These are phyloP conservation scores for Rhizomucor pusillus DNA, from an alignment of 371 early-diverging fungal genomes.

Conservation along the genomic window DNA sequence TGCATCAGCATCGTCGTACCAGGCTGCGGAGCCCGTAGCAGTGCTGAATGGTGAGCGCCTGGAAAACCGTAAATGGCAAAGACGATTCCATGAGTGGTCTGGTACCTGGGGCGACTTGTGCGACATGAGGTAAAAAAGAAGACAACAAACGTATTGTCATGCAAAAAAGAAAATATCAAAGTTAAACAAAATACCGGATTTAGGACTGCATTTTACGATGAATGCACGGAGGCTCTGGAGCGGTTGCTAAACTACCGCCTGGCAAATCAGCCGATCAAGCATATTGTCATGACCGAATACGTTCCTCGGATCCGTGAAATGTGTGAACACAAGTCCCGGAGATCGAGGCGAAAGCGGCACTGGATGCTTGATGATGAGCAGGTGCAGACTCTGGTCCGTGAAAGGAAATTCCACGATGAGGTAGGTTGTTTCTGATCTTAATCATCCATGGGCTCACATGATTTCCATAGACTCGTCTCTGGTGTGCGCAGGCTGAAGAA, in stretches of 20 bases:
- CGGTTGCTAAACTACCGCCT: slow-evolving; percentile 4
- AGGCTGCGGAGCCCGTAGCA: background rate
- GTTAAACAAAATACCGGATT: background rate
- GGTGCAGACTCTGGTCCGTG: background rate
- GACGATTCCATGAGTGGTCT: background rate
- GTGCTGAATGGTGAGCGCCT: background rate
- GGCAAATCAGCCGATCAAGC: background rate
- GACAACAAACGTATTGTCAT: background rate
- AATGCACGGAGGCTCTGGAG: background rate
- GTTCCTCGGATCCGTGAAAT: slow-evolving; percentile 9
- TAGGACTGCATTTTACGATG: background rate
- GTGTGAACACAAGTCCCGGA: slow-evolving; percentile 5
- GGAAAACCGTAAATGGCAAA: background rate
- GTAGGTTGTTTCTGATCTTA: background rate
- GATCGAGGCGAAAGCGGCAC: slow-evolving; percentile 5
- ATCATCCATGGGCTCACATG: background rate
- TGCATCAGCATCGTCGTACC: too few species aligned
- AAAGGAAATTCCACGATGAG: background rate
- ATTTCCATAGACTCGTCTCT: background rate
- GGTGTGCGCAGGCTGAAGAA: background rate
- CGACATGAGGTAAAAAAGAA: background rate
- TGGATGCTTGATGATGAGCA: slow-evolving; percentile 5
- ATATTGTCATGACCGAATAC: slow-evolving; percentile 5
- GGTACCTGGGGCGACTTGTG: background rate
- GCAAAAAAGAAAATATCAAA: background rate